Base-by-base conservation (phyloP, 306 rosid genomes). In the Cucurbita maxima region DNA sequence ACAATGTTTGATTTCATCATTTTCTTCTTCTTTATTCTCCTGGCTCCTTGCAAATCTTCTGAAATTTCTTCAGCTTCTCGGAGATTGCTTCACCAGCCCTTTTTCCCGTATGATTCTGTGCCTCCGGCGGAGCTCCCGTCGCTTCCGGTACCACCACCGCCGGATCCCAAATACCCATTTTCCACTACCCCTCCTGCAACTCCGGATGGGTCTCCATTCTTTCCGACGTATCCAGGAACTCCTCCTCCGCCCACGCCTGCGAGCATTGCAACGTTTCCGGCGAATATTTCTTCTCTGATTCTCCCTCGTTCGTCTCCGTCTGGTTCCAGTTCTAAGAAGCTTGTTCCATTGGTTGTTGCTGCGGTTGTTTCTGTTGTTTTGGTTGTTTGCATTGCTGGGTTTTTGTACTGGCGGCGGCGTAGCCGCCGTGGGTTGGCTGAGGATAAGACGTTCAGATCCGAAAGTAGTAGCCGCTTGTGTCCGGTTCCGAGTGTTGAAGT, bases 201-300 rank as follows among this genome's bases (percentile, higher is more conserved):
- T 56, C 83, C 94, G 63, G 52, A 74, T 13, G 68, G 79, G 1
- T 81, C 98, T 4, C 92, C 98, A 0, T 93, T 93, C 74, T 93
- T 93, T 83, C 98, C 98, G 0, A n/a, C 88, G 13, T 85, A 79
- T 76, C 89, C 88, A 2, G 74, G 75, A 6, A 76, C 93, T 1
- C 83, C 93, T 0, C 91, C 96, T 12, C 88, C 98, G 0, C 89
- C 96, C 0, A 72, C 98, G 10, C 87, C 96, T 6, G 81, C 90
- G 1, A 58, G 83, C 37, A 86, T 81, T 30, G 96, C 93, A 10
- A 82, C 98, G 25, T 93, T 90, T 81, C 98, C 98, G 3, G 97
- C 97, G 2, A 94, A 94, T 64, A 91, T 94, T 45, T 91, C 99
- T 61, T 89, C 97, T 15, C 91, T 94, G 22, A 88, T 85, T 20